phyloP scores from a whole-genome alignment of 306 rosid genomes.

The Coriaria nepalensis region DNA sequence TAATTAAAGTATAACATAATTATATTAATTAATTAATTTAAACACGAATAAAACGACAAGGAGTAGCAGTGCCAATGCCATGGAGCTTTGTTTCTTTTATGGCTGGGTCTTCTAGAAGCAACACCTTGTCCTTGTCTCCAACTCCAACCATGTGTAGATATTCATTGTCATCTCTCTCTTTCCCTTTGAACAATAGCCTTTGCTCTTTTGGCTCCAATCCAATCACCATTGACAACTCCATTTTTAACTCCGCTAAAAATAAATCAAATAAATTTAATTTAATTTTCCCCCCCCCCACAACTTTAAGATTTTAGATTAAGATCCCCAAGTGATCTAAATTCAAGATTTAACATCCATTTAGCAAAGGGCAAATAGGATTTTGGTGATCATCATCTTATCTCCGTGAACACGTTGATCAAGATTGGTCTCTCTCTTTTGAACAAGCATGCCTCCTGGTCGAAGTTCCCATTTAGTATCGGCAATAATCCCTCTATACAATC shows the following conservation, averaged over 20 bases:
- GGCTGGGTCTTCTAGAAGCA: conserved; percentile 78
- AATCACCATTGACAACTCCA: conserved; percentile 54
- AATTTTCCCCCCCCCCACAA: no score
- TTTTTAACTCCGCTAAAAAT: conserved; percentile 60
- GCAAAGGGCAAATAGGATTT: background rate
- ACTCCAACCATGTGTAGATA: conserved; percentile 92
- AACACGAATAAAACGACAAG: conserved; percentile 38
- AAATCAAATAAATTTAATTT: no score
- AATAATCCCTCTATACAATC: background rate
- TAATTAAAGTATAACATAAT: background rate
- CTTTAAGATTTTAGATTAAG: no score
- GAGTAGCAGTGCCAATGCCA: conserved; percentile 23
- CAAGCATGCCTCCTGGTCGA: conserved; percentile 97
- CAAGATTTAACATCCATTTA: background rate
- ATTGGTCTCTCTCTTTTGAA: conserved; percentile 58
- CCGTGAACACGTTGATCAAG: conserved; percentile 16
- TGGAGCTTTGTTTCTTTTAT: conserved; percentile 68
- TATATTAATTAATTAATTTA: conserved; percentile 15
- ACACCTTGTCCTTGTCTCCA: conserved; percentile 77
- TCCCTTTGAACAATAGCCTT: conserved; percentile 76
- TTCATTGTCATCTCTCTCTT: conserved; percentile 76
- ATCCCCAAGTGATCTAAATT: background rate
- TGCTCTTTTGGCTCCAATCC: conserved; percentile 72
- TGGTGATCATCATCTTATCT: conserved; percentile 50
- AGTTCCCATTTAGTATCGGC: conserved; percentile 84